A percentile compares a stretch with the other conserved stretches of the same genome.
These are phyloP conservation scores for Hypoxylon perforatum DNA, from an alignment of 495 filamentous ascomycete species.

Conservation along the genomic window DNA sequence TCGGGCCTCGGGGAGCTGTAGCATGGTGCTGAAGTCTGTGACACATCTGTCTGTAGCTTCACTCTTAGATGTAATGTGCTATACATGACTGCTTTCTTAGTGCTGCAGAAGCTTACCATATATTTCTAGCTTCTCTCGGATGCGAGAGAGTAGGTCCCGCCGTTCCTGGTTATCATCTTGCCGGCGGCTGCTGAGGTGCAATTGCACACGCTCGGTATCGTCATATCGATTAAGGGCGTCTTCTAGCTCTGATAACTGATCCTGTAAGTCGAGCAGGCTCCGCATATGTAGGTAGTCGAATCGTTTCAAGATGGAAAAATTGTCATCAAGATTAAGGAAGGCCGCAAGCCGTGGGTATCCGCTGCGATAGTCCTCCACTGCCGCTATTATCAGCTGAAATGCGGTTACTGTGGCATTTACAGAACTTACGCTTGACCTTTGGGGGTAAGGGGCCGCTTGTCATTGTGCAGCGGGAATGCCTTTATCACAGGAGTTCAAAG, in stretches of 20 bases:
- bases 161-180: background rate
- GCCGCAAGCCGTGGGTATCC: background rate
- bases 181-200: background rate
- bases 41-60: too few relatives aligned
- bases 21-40: background rate
- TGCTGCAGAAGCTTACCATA: too few relatives aligned
- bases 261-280: background rate
- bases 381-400: too few relatives aligned
- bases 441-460: too few relatives aligned
- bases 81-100: too few relatives aligned
- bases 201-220: background rate
- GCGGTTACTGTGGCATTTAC: too few relatives aligned
- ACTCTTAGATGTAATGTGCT: too few relatives aligned
- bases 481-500: too few relatives aligned
- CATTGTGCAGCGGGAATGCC: too few relatives aligned
- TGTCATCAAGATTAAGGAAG: background rate
- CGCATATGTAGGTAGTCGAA: background rate
- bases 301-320: background rate
- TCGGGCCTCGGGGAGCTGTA: background rate
- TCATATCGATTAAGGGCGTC: background rate
- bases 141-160: background rate
- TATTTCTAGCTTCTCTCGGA: too few relatives aligned
- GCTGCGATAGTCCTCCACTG: background rate
- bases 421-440: too few relatives aligned
- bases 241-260: background rate